phyloP scores from a whole-genome alignment of 768 basidiomycete species.

The Russula griseocarnosa region DNA sequence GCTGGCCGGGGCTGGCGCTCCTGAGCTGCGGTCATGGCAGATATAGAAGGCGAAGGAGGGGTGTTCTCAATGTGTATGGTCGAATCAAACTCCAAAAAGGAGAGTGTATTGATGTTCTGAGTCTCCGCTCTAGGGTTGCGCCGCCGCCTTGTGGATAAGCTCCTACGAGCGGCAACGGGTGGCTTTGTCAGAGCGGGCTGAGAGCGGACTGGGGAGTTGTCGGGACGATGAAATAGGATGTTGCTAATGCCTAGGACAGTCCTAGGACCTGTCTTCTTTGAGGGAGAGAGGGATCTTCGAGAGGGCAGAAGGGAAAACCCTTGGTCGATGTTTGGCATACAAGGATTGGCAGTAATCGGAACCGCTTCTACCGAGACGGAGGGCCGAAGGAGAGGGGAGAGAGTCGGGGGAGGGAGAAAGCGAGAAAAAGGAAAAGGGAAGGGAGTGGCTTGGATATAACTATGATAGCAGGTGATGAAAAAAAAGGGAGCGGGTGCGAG shows the following conservation, averaged over 20 bases:
- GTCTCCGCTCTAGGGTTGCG: slow-evolving; percentile 37
- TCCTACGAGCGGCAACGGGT: slow-evolving; percentile 39
- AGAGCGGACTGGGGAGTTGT: slow-evolving; percentile 31
- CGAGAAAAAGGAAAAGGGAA: slow-evolving; percentile 30
- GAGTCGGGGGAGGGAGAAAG: slow-evolving; percentile 30
- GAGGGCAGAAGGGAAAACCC: slow-evolving; percentile 34
- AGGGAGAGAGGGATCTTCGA: slow-evolving; percentile 32
- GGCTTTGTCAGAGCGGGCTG: slow-evolving; percentile 32
- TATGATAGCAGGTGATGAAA: slow-evolving; percentile 23
- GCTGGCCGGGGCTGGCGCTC: slow-evolving; percentile 33
- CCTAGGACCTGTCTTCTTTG: slow-evolving; percentile 43
- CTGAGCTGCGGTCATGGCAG: slow-evolving; percentile 31
- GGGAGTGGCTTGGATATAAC: slow-evolving; percentile 25
- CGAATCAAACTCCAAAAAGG: slow-evolving; percentile 43
- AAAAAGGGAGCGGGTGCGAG: slow-evolving; percentile 32
- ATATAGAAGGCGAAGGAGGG: slow-evolving; percentile 23
- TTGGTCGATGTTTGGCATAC: slow-evolving; percentile 44
- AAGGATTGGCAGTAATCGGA: slow-evolving; percentile 32
- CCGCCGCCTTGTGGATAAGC: slow-evolving; percentile 39
- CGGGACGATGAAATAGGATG: slow-evolving; percentile 35
- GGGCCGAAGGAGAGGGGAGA: slow-evolving; percentile 31
- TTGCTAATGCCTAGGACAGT: slow-evolving; percentile 45
- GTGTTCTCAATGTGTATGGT: slow-evolving; percentile 32
- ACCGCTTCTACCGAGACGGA: slow-evolving; percentile 31
- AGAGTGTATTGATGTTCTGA: slow-evolving; percentile 41